Conservation (phyloP, 2,329 filamentous ascomycete genomes). For the Chaetomium globosum region DNA sequence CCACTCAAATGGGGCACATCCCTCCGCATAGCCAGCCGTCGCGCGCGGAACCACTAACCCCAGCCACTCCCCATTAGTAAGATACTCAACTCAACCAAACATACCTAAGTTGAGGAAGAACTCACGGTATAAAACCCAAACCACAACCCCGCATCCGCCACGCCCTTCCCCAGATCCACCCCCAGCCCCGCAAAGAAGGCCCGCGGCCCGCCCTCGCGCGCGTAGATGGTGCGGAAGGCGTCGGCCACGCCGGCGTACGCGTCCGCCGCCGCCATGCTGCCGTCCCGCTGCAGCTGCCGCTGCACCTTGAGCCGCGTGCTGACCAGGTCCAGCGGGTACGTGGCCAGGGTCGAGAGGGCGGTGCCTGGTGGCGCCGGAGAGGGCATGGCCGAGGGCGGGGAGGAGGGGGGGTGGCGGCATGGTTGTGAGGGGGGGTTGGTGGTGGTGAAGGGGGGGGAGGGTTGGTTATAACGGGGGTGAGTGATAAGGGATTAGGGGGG, state of each 20-base stretch:
- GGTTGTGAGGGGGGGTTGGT: background rate
- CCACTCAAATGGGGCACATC: conserved; percentile 53
- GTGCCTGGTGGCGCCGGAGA: conserved; percentile 78
- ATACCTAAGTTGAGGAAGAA: too few relatives aligned
- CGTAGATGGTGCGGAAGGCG: conserved; percentile 70
- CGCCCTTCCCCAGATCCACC: conserved; percentile 67
- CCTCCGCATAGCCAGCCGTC: conserved; percentile 46
- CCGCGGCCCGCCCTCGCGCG: conserved; percentile 66
- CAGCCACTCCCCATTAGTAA: too few relatives aligned
- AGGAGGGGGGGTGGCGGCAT: conserved; percentile 47
- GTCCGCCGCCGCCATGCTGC: conserved; percentile 32
- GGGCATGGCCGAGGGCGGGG: conserved; percentile 77
- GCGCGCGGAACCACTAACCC: conserved; percentile 43
- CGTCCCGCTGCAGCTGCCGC: conserved; percentile 54
- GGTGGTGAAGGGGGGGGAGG: background rate
- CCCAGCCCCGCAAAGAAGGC: conserved; percentile 71
- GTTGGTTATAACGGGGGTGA: background rate
- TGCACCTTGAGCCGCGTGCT: conserved; percentile 83
- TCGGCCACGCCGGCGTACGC: conserved; percentile 69
- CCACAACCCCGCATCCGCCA: conserved; percentile 80
- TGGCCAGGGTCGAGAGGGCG: conserved; percentile 73
- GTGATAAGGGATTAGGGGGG: background rate
- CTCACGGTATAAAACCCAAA: conserved; percentile 74
- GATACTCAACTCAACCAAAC: too few relatives aligned
- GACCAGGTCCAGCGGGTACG: conserved; percentile 81